Evolutionary conservation across 176 grass and related monocot species (phyloP).

Genomic region (Eremochloa ophiuroides): DNA sequence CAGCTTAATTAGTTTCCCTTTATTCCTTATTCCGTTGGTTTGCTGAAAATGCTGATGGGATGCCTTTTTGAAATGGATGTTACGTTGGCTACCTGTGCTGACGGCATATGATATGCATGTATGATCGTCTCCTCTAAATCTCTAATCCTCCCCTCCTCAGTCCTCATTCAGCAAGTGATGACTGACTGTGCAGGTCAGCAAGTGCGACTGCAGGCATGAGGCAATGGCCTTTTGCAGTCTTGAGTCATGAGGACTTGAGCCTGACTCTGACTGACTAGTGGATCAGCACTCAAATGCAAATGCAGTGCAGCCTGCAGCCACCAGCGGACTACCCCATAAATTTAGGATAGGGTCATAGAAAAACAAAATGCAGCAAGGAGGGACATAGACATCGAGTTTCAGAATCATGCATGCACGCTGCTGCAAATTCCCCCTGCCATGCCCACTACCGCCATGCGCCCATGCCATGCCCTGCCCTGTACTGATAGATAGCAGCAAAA

Average conservation of each 20-base stretch:
- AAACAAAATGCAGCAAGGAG: too few species aligned
- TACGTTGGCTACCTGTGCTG: not conserved
- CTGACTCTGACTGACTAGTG: not conserved
- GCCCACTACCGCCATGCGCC: not conserved
- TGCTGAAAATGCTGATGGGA: too few species aligned
- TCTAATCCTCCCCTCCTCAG: too few species aligned
- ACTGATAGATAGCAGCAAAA: not conserved
- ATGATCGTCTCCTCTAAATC: not conserved
- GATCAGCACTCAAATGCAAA: not conserved
- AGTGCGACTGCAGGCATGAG: not conserved
- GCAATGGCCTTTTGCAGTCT: not conserved
- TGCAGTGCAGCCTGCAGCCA: not conserved
- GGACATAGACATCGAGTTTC: too few species aligned
- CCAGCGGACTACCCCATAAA: too few species aligned
- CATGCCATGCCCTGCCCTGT: not conserved
- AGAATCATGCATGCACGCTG: not conserved
- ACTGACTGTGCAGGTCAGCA: not conserved
- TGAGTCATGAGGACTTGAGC: not conserved
- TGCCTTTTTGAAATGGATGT: not conserved
- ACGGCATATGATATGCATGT: not conserved
- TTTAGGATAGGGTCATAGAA: too few species aligned
- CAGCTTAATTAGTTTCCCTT: not conserved
- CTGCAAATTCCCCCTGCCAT: not conserved
- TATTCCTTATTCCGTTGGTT: slow-evolving; percentile 15
- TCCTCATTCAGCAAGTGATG: not conserved